These are phyloP conservation scores for Stachybotrys chlorohalonatus DNA, from an alignment of 2,329 filamentous ascomycete genomes.

Conservation along the genomic window DNA sequence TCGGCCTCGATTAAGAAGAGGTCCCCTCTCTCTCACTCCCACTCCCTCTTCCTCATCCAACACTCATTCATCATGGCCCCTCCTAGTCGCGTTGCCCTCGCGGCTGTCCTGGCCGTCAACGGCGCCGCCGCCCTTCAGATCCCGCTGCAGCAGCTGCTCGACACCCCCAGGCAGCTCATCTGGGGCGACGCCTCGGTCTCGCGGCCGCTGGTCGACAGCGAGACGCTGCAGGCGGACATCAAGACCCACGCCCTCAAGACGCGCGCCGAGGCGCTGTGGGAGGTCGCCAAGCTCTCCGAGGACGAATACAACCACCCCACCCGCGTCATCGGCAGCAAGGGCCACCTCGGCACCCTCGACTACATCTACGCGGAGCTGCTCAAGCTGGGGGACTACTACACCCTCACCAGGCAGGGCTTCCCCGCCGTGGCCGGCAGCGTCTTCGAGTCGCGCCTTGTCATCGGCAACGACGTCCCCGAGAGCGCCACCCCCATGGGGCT, in stretches of 20 bases:
- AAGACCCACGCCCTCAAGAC: constrained; percentile 43
- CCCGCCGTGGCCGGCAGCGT: constrained; percentile 52
- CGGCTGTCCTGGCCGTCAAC: constrained; percentile 14
- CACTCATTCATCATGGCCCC: constrained; percentile 4
- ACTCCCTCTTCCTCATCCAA: background rate
- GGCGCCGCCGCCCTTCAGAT: constrained; percentile 16
- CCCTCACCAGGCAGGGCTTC: constrained; percentile 54
- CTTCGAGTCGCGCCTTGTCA: constrained; percentile 46
- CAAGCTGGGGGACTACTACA: constrained; percentile 51
- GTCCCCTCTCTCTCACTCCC: background rate
- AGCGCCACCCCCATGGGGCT: constrained; percentile 51
- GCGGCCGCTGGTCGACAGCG: constrained; percentile 39
- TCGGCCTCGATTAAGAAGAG: background rate
- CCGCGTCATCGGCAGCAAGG: constrained; percentile 59
- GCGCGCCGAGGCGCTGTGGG: constrained; percentile 52
- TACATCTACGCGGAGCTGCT: constrained; percentile 51
- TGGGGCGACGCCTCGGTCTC: constrained; percentile 6
- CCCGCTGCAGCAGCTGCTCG: constrained; percentile 8
- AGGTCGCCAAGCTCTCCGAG: constrained; percentile 49
- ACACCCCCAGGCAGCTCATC: constrained; percentile 1
- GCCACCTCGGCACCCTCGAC: constrained; percentile 54
- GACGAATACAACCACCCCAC: constrained; percentile 60
- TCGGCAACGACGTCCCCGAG: constrained; percentile 41
- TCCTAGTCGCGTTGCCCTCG: constrained; percentile 7
- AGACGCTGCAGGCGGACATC: constrained; percentile 49